phyloP scores from a whole-genome alignment of 371 early-diverging fungal species.

The Rhizomucor miehei region DNA sequence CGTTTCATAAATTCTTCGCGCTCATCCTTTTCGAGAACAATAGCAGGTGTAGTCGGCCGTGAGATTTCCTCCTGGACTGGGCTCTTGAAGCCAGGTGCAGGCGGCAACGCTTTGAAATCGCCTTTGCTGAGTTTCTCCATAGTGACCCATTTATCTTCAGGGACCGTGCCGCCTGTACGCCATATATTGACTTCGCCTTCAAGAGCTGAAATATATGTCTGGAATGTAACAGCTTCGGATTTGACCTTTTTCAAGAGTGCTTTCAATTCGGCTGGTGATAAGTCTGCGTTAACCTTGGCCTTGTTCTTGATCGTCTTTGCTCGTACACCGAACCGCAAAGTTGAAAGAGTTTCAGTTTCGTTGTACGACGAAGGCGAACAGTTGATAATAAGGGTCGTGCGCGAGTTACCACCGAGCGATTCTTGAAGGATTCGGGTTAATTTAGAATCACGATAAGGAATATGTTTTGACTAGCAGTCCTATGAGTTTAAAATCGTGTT shows the following conservation, averaged over 20 bases:
- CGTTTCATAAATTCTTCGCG: slow-evolving; percentile 90
- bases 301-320: slow-evolving; percentile 99
- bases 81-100: slow-evolving; percentile 50
- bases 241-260: slow-evolving; percentile 86
- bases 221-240: slow-evolving; percentile 72
- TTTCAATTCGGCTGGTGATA: slow-evolving; percentile 92
- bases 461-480: slow-evolving; percentile 75
- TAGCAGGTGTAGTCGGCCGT: slow-evolving; percentile 63
- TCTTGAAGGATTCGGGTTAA: slow-evolving; percentile 98
- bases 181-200: slow-evolving; percentile 88
- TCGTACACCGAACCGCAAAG: slow-evolving; percentile 95
- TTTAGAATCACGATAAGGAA: slow-evolving; percentile 99
- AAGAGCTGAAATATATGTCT: slow-evolving; percentile 77
- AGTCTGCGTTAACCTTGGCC: slow-evolving; percentile 96
- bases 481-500: slow-evolving; percentile 1
- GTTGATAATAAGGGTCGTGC: slow-evolving; percentile 96
- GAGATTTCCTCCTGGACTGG: slow-evolving; percentile 5
- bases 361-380: slow-evolving; percentile 96
- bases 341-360: slow-evolving; percentile 93
- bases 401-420: slow-evolving; percentile 96
- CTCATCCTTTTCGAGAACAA: slow-evolving; percentile 82
- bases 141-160: slow-evolving; percentile 71
- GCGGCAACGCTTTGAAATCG: slow-evolving; percentile 33
- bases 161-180: slow-evolving; percentile 80
- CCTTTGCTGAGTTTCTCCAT: slow-evolving; percentile 65